Evolutionary conservation across 1,284 basidiomycete species (phyloP).

Genomic region (Austroboletus olivaceoglutinosus): DNA sequence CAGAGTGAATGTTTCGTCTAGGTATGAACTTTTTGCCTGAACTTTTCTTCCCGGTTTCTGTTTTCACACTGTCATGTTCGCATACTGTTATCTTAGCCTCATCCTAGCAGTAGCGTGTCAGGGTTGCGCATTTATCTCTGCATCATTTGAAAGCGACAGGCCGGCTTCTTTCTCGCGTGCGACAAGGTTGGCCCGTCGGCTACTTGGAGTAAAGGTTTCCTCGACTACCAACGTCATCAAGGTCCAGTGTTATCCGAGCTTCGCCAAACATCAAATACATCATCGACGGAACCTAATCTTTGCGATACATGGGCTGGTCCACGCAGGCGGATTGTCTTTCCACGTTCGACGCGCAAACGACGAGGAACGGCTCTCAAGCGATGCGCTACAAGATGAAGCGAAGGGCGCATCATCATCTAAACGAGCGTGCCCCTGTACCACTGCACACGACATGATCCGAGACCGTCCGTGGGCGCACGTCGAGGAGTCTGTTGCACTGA

Average conservation of each 20-base stretch:
- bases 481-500: too few species aligned
- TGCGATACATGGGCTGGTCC: too few species aligned
- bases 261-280: background rate
- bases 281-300: too few species aligned
- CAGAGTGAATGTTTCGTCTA: conserved; percentile 42
- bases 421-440: too few species aligned
- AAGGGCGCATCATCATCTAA: too few species aligned
- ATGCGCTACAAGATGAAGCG: too few species aligned
- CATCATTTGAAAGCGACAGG: background rate
- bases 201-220: too few species aligned
- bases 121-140: background rate
- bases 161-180: conserved; percentile 2
- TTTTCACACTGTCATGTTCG: conserved; percentile 1
- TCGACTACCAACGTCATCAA: background rate
- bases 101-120: conserved; percentile 4
- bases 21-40: background rate
- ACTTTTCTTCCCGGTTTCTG: background rate
- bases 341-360: too few species aligned
- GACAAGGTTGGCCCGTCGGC: background rate
- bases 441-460: too few species aligned
- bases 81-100: background rate
- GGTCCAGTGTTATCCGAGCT: background rate
- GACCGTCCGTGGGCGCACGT: too few species aligned
- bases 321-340: too few species aligned
- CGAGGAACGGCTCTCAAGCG: too few species aligned